phyloP scores from a whole-genome alignment of 805 yeast species.

The Teunomyces barrocoloradensis region DNA sequence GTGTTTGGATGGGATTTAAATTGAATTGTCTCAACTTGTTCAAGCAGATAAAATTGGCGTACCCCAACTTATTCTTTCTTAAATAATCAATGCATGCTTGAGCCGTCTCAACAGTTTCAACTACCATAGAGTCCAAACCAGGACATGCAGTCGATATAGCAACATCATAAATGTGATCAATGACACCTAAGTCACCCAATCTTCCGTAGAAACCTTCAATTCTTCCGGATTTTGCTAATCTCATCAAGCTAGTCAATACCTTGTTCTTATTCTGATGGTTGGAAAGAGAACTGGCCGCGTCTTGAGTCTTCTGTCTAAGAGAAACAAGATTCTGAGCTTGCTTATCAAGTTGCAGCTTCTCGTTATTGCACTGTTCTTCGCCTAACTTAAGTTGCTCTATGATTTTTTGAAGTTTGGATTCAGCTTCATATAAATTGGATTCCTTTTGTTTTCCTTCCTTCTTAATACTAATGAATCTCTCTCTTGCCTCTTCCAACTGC shows the following conservation, averaged over 20 bases:
- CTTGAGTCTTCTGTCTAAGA: conserved; percentile 61
- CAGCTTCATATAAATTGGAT: conserved; percentile 42
- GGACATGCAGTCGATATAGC: conserved; percentile 96
- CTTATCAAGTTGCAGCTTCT: conserved; percentile 46
- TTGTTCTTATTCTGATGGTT: conserved; percentile 65
- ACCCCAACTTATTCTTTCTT: conserved; percentile 79
- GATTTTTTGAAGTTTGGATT: conserved; percentile 48
- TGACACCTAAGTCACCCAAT: conserved; percentile 87
- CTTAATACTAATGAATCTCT: conserved; percentile 44
- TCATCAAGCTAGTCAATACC: conserved; percentile 65
- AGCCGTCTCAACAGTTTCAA: conserved; percentile 66
- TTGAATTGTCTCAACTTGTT: conserved; percentile 68
- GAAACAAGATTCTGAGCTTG: conserved; percentile 53
- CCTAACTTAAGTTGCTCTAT: conserved; percentile 58
- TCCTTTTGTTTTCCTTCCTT: conserved; percentile 51
- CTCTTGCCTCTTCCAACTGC: conserved; percentile 45
- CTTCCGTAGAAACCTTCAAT: conserved; percentile 85
- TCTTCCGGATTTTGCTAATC: conserved; percentile 76
- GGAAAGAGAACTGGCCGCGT: conserved; percentile 59
- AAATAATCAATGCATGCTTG: conserved; percentile 72
- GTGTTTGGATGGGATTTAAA: conserved; percentile 59
- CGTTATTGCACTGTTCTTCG: conserved; percentile 51
- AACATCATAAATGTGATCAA: conserved; percentile 83
- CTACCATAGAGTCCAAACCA: conserved; percentile 88
- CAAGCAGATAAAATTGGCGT: conserved; percentile 82